Base-by-base conservation (phyloP, 1,284 basidiomycete genomes). In the Trichosporon inkin region DNA sequence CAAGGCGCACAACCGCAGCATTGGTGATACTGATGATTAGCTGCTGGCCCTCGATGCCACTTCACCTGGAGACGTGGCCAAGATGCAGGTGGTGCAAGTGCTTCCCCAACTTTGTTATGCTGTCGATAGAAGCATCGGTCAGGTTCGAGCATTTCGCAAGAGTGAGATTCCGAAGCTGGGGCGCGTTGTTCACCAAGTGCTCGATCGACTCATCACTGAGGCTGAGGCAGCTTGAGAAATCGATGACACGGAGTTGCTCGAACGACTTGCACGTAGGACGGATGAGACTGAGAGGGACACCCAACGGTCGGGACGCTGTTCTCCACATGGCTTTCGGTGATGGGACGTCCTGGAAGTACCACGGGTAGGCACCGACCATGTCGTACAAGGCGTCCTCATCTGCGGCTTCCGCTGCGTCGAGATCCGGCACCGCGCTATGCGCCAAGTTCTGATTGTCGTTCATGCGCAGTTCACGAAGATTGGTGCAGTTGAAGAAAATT, bases 21-120 rank as follows among this genome's bases (percentile, higher is more conserved):
- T 99, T 96, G 2, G 94, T 96, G 66, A 99, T 92, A 68, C 86
- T 87, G 65, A 77, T 79, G 28, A 34, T 52, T 22, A 59, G 22
- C 36, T 2, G 19, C 0, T 10, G 2, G 10, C 11, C 40, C 34
- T 16, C 37, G 3, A 10, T 13, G 20, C 32, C 14, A 13, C 75
- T 80, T 68, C 60, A 83, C 82, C 72, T 83, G 34, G 82, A 79
- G 53, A 92, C 88, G 79, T 99, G 96, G 0, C 94, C 96, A 13
- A 99, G 82, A 76, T 99, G 96, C 39, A 99, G 83, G 74, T 96
- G 93, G 78, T 99, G 96, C 36, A 99, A 76, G 72, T 94, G 87
- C 74, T 90, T 90, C 24, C 95, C 95, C 16, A 99, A 82, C 70
- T 83, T 83, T 71, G 90, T 89, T 40, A 99, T 92, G 64, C 85